phyloP scores from a whole-genome alignment of 768 basidiomycete genomes.

The Auriscalpium vulgare region DNA sequence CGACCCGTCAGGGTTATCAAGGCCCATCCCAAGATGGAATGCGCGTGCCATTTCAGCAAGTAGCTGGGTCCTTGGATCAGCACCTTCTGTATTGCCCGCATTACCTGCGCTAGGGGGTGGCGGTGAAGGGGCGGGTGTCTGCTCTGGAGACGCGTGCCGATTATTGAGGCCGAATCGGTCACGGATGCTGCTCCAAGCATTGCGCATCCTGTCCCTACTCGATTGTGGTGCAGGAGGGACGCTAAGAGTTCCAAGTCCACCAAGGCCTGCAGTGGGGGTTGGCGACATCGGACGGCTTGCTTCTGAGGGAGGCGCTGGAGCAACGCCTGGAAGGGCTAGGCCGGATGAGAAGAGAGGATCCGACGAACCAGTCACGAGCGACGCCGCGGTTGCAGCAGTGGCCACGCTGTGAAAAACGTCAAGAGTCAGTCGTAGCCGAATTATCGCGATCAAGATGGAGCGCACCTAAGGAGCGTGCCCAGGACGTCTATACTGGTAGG shows the following conservation, averaged over 20 bases:
- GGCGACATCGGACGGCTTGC: slow-evolving; percentile 28
- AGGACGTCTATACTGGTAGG: slow-evolving; percentile 76
- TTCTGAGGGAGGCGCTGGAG: slow-evolving; percentile 8
- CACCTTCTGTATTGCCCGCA: slow-evolving; percentile 1
- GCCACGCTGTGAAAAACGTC: slow-evolving; percentile 49
- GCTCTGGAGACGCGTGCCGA: background rate
- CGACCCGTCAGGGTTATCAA: slow-evolving; percentile 13
- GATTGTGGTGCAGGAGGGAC: slow-evolving; percentile 12
- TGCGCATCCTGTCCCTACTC: slow-evolving; percentile 40
- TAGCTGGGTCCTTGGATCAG: slow-evolving; percentile 56
- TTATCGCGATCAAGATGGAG: slow-evolving; percentile 5
- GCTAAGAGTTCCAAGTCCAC: slow-evolving; percentile 22
- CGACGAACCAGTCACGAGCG: slow-evolving; percentile 66
- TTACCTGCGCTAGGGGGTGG: background rate
- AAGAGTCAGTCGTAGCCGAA: background rate
- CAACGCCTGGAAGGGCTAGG: slow-evolving; percentile 31
- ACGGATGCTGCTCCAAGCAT: slow-evolving; percentile 60
- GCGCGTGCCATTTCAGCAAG: slow-evolving; percentile 77
- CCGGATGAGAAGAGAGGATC: slow-evolving; percentile 56
- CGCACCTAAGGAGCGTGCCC: slow-evolving; percentile 74
- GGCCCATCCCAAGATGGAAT: slow-evolving; percentile 59
- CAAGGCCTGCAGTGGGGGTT: slow-evolving; percentile 32
- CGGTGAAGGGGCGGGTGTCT: background rate
- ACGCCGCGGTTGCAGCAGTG: slow-evolving; percentile 87
- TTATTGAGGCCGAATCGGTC: slow-evolving; percentile 52